Percentiles rank a stretch among this genome's conserved stretches.
Conservation (phyloP, 495 filamentous ascomycete genomes). For the Lophiostoma macrostomum region DNA sequence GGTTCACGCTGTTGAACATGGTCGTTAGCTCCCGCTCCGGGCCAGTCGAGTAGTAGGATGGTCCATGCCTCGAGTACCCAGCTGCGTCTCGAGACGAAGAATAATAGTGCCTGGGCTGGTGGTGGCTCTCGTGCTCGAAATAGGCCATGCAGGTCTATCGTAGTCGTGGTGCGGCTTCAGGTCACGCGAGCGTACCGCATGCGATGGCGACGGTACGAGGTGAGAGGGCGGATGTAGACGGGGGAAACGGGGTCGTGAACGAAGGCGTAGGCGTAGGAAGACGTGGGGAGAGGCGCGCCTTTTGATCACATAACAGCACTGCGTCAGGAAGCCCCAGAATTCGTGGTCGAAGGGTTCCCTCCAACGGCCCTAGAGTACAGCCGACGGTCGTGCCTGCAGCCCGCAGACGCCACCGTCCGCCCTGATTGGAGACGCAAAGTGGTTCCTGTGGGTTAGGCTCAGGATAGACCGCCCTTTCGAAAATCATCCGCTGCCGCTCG, state of each 20-base stretch:
- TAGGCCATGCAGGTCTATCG: constrained; percentile 26
- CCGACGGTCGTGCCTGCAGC: too few species aligned
- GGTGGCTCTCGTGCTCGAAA: constrained; percentile 19
- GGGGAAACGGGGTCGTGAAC: too few species aligned
- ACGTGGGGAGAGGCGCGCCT: too few species aligned
- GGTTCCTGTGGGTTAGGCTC: too few species aligned
- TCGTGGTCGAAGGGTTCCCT: too few species aligned
- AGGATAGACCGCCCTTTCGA: too few species aligned
- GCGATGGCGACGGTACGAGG: background rate
- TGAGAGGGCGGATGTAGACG: background rate
- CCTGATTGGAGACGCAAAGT: too few species aligned
- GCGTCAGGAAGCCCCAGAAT: too few species aligned
- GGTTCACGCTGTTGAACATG: constrained; percentile 17
- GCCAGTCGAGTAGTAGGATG: background rate
- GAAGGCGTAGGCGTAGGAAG: background rate
- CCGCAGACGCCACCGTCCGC: too few species aligned
- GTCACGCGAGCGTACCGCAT: constrained; percentile 10
- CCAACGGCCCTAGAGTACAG: too few species aligned
- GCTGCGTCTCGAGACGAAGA: constrained; percentile 12
- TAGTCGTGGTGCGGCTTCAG: background rate
- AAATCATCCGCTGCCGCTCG: too few species aligned
- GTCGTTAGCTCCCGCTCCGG: constrained; percentile 1
- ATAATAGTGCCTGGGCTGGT: constrained; percentile 16
- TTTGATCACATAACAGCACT: too few species aligned
- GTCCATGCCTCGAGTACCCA: constrained; percentile 15